Conservation (phyloP, 2,329 filamentous ascomycete species). For the Dactylonectria estremocensis region DNA sequence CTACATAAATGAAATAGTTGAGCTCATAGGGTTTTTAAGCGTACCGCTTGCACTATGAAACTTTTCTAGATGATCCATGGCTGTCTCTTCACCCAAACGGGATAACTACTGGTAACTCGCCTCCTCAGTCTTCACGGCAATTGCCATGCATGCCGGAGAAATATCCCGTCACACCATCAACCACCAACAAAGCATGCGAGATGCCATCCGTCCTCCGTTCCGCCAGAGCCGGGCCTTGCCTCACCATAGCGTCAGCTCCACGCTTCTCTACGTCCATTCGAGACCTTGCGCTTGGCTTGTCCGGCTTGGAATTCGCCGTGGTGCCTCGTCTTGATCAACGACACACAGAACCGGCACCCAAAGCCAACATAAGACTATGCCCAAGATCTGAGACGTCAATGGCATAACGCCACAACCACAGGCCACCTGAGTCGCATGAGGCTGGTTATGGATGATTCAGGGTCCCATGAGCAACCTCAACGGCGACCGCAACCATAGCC, state of each 20-base stretch:
- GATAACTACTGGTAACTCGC: too few species aligned
- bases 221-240: slow-evolving; percentile 34
- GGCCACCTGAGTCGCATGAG: not conserved
- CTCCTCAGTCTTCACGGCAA: too few species aligned
- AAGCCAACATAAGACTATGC: slow-evolving; percentile 5
- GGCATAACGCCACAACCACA: not conserved
- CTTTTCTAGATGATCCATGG: not conserved
- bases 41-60: not conserved
- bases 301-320: slow-evolving; percentile 21
- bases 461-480: slow-evolving; percentile 10
- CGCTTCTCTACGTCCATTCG: slow-evolving; percentile 26
- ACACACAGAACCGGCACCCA: slow-evolving; percentile 4
- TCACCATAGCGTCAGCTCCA: slow-evolving; percentile 33
- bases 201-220: slow-evolving; percentile 22
- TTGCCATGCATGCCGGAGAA: slow-evolving; percentile 10
- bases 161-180: slow-evolving; percentile 16
- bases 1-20: not conserved
- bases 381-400: slow-evolving; percentile 15
- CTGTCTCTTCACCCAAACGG: not conserved
- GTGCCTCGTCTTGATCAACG: slow-evolving; percentile 12
- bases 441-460: not conserved
- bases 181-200: not conserved
- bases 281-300: slow-evolving; percentile 31
- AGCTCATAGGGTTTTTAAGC: not conserved
- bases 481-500: not conserved